Evolutionary conservation across 1,139 yeast species (phyloP).

Genomic region (Suhomyces chickasaworum): DNA sequence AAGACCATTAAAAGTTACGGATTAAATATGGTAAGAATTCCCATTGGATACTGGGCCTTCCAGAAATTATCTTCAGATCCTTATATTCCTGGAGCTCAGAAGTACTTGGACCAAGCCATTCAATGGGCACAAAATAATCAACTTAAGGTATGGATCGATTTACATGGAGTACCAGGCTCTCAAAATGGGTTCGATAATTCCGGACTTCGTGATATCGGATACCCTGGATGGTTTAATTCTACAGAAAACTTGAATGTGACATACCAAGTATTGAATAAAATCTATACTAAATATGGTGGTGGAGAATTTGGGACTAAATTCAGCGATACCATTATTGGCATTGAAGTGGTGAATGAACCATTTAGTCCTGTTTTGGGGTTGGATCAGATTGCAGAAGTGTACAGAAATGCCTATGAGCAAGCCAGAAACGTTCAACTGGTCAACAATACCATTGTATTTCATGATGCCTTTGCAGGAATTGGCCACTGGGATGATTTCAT

Average conservation of each 20-base stretch:
- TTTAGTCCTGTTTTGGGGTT: constrained; percentile 46
- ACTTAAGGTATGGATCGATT: constrained; percentile 61
- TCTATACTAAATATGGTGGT: constrained; percentile 48
- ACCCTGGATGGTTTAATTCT: constrained; percentile 53
- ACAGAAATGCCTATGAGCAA: constrained; percentile 42
- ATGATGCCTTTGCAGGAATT: constrained; percentile 57
- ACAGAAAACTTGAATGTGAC: constrained; percentile 47
- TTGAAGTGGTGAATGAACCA: constrained; percentile 71
- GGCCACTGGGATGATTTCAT: constrained; percentile 55
- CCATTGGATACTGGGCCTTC: constrained; percentile 73
- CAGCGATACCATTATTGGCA: constrained; percentile 55
- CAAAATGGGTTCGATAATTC: constrained; percentile 76
- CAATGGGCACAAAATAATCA: constrained; percentile 54
- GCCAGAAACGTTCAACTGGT: constrained; percentile 37
- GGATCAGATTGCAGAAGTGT: constrained; percentile 40
- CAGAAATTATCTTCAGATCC: constrained; percentile 52
- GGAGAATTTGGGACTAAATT: constrained; percentile 33
- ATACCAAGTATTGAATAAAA: constrained; percentile 42
- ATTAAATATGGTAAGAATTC: constrained; percentile 62
- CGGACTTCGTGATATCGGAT: constrained; percentile 51
- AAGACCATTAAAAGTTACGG: constrained; percentile 49
- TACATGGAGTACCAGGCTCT: constrained; percentile 69
- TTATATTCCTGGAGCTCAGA: constrained; percentile 57
- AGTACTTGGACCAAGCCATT: constrained; percentile 54
- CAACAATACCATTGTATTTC: constrained; percentile 53